Evolutionary conservation across 139 green algal genomes (phyloP), one percentile per base, ranked within the genome.

Genomic region (Chlorella sp.): DNA sequence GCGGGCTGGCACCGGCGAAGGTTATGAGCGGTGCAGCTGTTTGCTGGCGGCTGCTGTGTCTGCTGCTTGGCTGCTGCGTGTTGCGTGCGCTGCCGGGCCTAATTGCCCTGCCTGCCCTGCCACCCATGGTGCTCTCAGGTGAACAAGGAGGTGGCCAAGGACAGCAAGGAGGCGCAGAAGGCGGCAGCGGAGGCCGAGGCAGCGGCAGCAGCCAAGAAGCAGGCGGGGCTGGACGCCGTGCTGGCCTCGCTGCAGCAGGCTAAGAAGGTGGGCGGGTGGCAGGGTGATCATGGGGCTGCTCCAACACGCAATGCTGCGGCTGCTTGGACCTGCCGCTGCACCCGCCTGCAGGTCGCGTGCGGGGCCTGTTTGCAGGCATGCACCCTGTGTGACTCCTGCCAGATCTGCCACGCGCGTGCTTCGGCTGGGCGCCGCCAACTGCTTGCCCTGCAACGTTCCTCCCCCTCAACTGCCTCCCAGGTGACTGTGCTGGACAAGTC

Each of bases 401-500:
- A n/a, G n/a, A n/a, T n/a, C n/a, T n/a, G n/a, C n/a, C n/a, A n/a
- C n/a, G n/a, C n/a, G n/a, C n/a, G n/a, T n/a, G n/a, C n/a, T n/a
- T n/a, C n/a, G n/a, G n/a, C n/a, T n/a, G n/a, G n/a, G n/a, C n/a
- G n/a, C n/a, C n/a, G n/a, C n/a, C n/a, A n/a, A n/a, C n/a, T n/a
- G n/a, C n/a, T n/a, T n/a, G n/a, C n/a, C n/a, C n/a, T 6, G 11
- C 13, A 38, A 5, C 28, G 17, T 11, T 1, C 67, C 36, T 18
- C 20, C 68, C 51, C 2, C 51, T 16, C 34, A 16, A 28, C 68
- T 17, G 17, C 26, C 55, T 41, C 7, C 0, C 92, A 97, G 90
- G 91, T 96, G 17, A 96, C 89, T 41, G 92, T 98, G 62, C 83
- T 98, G 62, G 96, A 98, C 91, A 98, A 98, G 93, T 93, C 82